A percentile compares a stretch with the other conserved stretches of the same genome.
phyloP scores from a whole-genome alignment of 1,139 yeast genomes.

The Magnusiomyces ingens region DNA sequence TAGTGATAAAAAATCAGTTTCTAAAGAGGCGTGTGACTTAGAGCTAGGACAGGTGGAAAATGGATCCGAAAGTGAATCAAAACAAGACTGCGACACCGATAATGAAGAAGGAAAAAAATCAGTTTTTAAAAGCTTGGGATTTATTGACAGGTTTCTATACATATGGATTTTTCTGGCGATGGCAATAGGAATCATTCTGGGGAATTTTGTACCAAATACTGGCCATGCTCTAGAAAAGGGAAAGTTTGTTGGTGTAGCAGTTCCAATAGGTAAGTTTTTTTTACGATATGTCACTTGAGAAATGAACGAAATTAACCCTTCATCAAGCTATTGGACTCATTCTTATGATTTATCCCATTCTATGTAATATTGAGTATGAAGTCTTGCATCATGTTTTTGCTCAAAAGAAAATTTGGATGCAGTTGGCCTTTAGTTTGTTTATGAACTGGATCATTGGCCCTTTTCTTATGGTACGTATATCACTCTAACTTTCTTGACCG shows the following conservation, averaged over 20 bases:
- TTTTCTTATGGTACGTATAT: conserved; percentile 40
- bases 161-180: conserved; percentile 31
- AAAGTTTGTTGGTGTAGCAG: conserved; percentile 27
- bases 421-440: conserved; percentile 38
- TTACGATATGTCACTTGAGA: background rate
- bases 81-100: no score
- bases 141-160: conserved; percentile 25
- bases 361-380: conserved; percentile 51
- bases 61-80: no score
- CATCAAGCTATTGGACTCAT: conserved; percentile 42
- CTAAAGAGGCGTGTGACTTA: no score
- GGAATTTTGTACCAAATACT: conserved; percentile 27
- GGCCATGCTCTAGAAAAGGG: conserved; percentile 23
- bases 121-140: conserved; percentile 16
- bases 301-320: background rate
- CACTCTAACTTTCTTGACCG: background rate
- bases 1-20: no score
- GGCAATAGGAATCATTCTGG: conserved; percentile 29
- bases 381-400: conserved; percentile 27
- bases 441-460: conserved; percentile 56
- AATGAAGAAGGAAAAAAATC: conserved; percentile 40
- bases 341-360: conserved; percentile 54
- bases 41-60: no score
- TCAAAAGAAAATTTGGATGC: conserved; percentile 29
- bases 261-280: conserved; percentile 35